These are phyloP conservation scores for Clarkia xantiana DNA, from an alignment of 345 rosid genomes.

Conservation along the genomic window DNA sequence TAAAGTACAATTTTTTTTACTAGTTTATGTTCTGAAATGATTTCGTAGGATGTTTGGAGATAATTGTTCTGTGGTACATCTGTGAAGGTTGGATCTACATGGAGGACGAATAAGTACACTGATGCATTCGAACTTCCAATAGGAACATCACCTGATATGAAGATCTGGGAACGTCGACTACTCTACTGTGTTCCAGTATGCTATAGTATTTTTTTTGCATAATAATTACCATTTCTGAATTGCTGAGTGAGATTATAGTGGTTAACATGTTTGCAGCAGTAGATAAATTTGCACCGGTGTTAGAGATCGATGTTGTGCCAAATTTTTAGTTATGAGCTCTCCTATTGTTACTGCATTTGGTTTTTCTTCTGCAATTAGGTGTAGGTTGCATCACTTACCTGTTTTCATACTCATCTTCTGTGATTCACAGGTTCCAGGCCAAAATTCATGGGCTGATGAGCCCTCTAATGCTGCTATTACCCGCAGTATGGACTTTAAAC, in stretches of 20 bases:
- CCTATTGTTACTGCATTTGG: not conserved
- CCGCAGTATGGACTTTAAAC: constrained; percentile 15
- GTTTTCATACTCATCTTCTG: not conserved
- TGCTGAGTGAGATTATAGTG: too few relatives aligned
- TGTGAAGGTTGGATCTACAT: constrained; percentile 40
- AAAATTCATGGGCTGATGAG: constrained; percentile 60
- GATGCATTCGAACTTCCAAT: constrained; percentile 48
- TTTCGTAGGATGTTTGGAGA: not conserved
- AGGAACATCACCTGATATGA: constrained; percentile 34
- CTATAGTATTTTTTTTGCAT: constrained; percentile 2
- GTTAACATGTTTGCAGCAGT: too few relatives aligned
- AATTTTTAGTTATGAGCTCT: not conserved
- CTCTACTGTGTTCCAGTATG: constrained; percentile 73
- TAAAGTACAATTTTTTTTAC: constrained; percentile 28
- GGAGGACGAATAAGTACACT: constrained; percentile 81
- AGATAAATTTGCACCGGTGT: not conserved
- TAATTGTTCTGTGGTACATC: not conserved
- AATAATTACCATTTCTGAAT: not conserved
- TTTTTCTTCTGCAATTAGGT: not conserved
- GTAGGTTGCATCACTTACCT: not conserved
- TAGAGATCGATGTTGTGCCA: not conserved
- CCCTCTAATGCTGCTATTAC: constrained; percentile 18
- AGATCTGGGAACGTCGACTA: constrained; percentile 81
- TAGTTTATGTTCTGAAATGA: not conserved
- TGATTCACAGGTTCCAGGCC: constrained; percentile 55